Evolutionary conservation across 805 yeast genomes (phyloP), one percentile per base, ranked within the genome.

Genomic region (Ogataea nitratoaversa): DNA sequence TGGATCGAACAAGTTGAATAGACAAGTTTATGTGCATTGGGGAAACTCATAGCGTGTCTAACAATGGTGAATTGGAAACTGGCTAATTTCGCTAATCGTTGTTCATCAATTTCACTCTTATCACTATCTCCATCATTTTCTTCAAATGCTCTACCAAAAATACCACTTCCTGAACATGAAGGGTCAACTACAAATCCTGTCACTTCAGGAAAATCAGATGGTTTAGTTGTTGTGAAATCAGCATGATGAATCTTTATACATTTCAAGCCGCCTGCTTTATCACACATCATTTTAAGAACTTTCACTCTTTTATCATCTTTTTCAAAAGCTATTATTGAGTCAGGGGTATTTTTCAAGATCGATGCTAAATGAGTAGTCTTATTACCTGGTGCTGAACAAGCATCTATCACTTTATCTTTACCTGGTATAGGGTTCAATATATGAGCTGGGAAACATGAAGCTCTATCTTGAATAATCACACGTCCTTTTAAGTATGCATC

Each of bases 301-400:
- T 78, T 70, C 1, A 86, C 84, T 46, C 99, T 71, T 33, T 74
- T 74, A 2, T 72, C 66, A 56, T 93, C 95, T 56, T 89, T 76
- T 62, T 93, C 99, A 63, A 89, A 93, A 0, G 99, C 99, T 50
- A 72, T 72, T 8, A 89, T 79, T 5, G 76, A 74, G 13, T 48
- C 38, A 0, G 67, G 66, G 2, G 63, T 50, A 29, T 65, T 63
- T 3, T 55, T 49, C 18, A 87, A 62, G 37, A 76, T 67, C 0
- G 93, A 78, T 0, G 96, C 96, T 18, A 83, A 66, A 63, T 91
- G 98, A 0, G 97, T 87, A 0, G 99, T 93, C 60, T 93, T 95
- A 62, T 93, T 93, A 5, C 99, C 99, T 4, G 99, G 99, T 0
- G 99, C 99, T 2, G 98, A 90, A 65, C 97, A 90, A 1, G 96